Conservation (phyloP, 192 early-diverging fungal genomes). For the Coemansia sp. region DNA sequence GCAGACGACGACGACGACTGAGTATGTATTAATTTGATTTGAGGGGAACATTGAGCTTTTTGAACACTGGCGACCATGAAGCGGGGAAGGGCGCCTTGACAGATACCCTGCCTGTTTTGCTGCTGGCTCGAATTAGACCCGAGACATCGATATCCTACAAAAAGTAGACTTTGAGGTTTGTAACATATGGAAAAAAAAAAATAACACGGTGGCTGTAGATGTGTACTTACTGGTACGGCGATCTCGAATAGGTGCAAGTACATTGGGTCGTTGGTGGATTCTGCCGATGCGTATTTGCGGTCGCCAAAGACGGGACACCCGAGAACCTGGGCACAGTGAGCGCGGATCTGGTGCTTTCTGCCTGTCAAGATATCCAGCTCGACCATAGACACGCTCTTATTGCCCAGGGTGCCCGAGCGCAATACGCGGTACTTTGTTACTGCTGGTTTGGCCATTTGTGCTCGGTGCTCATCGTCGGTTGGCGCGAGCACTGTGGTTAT, state of each 20-base stretch:
- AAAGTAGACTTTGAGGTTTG: not conserved
- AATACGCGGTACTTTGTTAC: constrained; percentile 22
- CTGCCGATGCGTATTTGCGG: constrained; percentile 8
- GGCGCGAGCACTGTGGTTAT: not conserved
- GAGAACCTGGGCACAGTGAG: constrained; percentile 32
- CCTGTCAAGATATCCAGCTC: constrained; percentile 32
- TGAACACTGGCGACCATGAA: constrained; percentile 26
- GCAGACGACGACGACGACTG: constrained; percentile 11
- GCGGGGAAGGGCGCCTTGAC: constrained; percentile 35
- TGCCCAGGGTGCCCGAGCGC: constrained; percentile 5
- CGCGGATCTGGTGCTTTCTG: constrained; percentile 45
- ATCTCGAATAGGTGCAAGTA: constrained; percentile 26
- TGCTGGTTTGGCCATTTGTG: constrained; percentile 7
- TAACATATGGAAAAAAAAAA: not conserved
- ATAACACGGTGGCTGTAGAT: too few relatives aligned
- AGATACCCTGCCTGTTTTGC: not conserved
- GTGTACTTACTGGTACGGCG: constrained; percentile 13
- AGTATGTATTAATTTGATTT: not conserved
- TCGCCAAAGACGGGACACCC: constrained; percentile 36
- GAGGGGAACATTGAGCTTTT: constrained; percentile 8
- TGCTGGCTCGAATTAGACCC: not conserved
- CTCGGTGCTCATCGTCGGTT: not conserved
- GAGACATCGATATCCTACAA: constrained; percentile 7
- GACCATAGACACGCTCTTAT: constrained; percentile 1
- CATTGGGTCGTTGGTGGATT: not conserved